Base-by-base conservation (phyloP, 1,284 basidiomycete genomes). In the Paramarasmius palmivorus region DNA sequence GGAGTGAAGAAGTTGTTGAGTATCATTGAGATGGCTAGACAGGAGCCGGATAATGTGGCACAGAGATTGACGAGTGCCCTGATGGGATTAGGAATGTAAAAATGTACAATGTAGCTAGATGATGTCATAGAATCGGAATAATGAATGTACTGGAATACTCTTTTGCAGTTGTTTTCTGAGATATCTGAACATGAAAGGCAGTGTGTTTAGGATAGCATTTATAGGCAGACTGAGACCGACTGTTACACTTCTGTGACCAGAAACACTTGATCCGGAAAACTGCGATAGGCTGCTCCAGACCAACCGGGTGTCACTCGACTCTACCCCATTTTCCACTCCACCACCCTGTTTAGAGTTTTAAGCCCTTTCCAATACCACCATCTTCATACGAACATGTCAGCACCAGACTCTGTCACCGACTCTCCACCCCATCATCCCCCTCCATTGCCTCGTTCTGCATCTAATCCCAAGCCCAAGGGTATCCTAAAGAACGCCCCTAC, bases 1-100 rank as follows among this genome's bases (percentile, higher is more conserved):
- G 97, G 96, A 4, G 86, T 99, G 65, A 98, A 98, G 83, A 95
- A 93, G 73, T 68, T 99, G 66, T 69, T 99, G 65, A 94, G 88
- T 54, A 83, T 93, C 58, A 82, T 95, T 20, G 96, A 99, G 78
- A 98, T 98, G 95, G 93, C 95, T 39, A 81, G 95, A 63, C 94
- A 98, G 73, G 96, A 95, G 66, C 91, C 91, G 2, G 85, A 90
- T 47, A 84, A 83, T 61, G 85, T 84, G 29, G 89, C 83, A n/a
- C 82, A 87, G 64, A 82, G 92, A 60, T 71, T 95, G 54, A 82
- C 82, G 46, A 79, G 78, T 40, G 88, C 85, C 53, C 69, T 95
- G 59, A 79, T 93, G 73, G 82, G 79, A 6, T 67, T 85, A 56
- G 73, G 76, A 48, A 79, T 78, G 74, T 79, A 63, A 61, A n/a